Evolutionary conservation across 345 rosid genomes (phyloP).

Genomic region (Psidium friedrichsthalianum): DNA sequence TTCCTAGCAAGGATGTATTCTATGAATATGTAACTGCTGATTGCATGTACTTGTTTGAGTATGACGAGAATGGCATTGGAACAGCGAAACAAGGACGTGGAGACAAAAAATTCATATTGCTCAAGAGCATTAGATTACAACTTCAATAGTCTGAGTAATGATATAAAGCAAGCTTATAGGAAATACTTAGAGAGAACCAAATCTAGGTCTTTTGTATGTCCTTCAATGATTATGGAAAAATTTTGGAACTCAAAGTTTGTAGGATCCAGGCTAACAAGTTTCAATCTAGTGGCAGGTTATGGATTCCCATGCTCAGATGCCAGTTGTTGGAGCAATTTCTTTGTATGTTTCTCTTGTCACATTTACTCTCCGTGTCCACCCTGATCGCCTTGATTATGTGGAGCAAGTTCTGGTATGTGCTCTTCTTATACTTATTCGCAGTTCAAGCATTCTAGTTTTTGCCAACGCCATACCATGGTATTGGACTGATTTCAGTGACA

Average conservation of each 20-base stretch:
- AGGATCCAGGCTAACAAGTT: background rate
- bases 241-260: background rate
- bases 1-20: background rate
- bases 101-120: background rate
- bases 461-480: background rate
- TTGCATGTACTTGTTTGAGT: background rate
- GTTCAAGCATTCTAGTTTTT: background rate
- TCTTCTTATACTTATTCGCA: slow-evolving; percentile 3
- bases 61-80: background rate
- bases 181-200: background rate
- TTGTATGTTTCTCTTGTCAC: slow-evolving; percentile 80
- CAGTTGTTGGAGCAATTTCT: slow-evolving; percentile 69
- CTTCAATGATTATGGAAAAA: background rate
- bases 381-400: slow-evolving; percentile 85
- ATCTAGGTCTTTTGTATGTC: background rate
- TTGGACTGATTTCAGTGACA: background rate
- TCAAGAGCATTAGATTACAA: background rate
- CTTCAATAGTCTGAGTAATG: background rate
- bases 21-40: background rate
- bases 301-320: slow-evolving; percentile 83
- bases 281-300: slow-evolving; percentile 43
- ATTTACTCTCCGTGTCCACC: slow-evolving; percentile 83
- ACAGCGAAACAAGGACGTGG: background rate
- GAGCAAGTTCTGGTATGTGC: slow-evolving; percentile 84
- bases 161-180: background rate